A percentile compares a stretch with the other conserved stretches of the same genome.
These are phyloP conservation scores for Liriodendron chinense DNA, from an alignment of 164 flowering plant genomes.

Conservation along the genomic window DNA sequence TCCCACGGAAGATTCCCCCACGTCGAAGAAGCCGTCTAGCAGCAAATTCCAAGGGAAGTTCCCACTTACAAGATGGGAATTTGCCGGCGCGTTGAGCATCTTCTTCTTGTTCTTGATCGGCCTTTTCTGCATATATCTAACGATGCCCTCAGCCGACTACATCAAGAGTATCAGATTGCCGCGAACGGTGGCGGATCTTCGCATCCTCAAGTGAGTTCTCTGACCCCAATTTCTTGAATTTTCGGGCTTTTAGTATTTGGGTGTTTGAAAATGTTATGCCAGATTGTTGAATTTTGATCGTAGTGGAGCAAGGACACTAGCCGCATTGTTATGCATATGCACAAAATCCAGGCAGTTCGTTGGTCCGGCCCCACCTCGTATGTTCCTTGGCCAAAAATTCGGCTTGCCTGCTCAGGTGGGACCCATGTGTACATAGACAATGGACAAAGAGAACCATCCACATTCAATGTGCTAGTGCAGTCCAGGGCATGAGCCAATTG, in stretches of 20 bases:
- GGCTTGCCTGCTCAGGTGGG: too few species aligned
- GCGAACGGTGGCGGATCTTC: constrained; percentile 69
- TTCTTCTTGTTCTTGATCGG: constrained; percentile 61
- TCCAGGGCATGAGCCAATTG: too few species aligned
- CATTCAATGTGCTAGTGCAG: too few species aligned
- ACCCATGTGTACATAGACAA: too few species aligned
- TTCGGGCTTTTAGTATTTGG: background rate
- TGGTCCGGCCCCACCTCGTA: too few species aligned
- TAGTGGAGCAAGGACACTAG: background rate
- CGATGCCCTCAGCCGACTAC: constrained; percentile 83
- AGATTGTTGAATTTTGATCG: background rate
- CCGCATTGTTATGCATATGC: too few species aligned
- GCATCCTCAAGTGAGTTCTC: constrained; percentile 68
- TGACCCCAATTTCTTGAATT: background rate
- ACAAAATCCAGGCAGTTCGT: too few species aligned
- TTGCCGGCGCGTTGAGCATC: constrained; percentile 55
- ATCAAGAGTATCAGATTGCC: constrained; percentile 64
- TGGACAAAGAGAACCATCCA: too few species aligned
- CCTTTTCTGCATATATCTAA: constrained; percentile 54
- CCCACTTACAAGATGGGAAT: constrained; percentile 72
- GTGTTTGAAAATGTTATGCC: background rate
- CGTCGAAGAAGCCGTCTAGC: constrained; percentile 36
- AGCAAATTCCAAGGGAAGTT: constrained; percentile 46
- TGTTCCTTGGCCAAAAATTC: too few species aligned
- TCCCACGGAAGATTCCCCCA: constrained; percentile 51